A percentile compares a stretch with the other conserved stretches of the same genome.
These are phyloP conservation scores for Cyberlindnera japonica DNA, from an alignment of 805 yeast species.

Conservation along the genomic window DNA sequence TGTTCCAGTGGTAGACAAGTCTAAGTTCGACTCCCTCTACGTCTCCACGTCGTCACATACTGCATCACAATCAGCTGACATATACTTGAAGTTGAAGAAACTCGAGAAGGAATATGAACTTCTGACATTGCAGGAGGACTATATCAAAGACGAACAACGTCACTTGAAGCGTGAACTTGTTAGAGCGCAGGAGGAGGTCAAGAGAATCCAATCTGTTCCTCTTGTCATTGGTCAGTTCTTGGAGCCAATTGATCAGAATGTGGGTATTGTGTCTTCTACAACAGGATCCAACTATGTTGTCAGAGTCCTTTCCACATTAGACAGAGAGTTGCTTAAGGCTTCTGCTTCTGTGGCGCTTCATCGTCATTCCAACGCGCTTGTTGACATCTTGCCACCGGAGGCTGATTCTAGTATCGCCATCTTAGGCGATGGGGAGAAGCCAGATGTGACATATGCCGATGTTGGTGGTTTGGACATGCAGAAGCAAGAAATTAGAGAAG, in stretches of 20 bases:
- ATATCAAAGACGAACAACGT: constrained; percentile 96
- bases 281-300: constrained; percentile 98
- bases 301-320: constrained; percentile 88
- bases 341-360: constrained; percentile 95
- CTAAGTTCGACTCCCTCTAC: constrained; percentile 29
- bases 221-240: constrained; percentile 96
- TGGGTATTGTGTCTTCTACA: constrained; percentile 95
- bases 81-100: constrained; percentile 79
- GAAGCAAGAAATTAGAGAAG: constrained; percentile 97
- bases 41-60: constrained; percentile 19
- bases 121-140: constrained; percentile 85
- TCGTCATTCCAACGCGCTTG: constrained; percentile 97
- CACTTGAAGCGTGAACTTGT: constrained; percentile 91
- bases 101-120: constrained; percentile 88
- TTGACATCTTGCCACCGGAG: constrained; percentile 97
- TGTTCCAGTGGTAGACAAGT: constrained; percentile 31
- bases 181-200: constrained; percentile 98
- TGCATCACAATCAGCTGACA: constrained; percentile 41
- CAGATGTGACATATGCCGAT: constrained; percentile 91
- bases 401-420: constrained; percentile 96
- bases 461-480: constrained; percentile 99
- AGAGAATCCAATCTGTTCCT: constrained; percentile 95
- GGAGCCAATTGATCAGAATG: constrained; percentile 94
- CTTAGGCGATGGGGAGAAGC: constrained; percentile 90
- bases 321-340: constrained; percentile 90